phyloP scores from a whole-genome alignment of 495 filamentous ascomycete genomes.

The Hypomontagnella monticulosa region DNA sequence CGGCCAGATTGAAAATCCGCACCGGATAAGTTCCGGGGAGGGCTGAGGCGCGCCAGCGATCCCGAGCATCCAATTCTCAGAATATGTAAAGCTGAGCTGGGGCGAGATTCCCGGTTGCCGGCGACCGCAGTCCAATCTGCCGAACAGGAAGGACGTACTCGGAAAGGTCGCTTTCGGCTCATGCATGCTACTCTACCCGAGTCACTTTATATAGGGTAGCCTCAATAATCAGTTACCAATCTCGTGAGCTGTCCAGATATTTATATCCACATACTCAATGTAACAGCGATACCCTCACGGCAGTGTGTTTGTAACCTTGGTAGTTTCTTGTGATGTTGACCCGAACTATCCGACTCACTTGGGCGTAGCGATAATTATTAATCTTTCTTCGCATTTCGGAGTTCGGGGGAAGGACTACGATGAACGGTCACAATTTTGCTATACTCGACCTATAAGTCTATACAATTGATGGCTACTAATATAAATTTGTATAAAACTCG shows the following conservation, averaged over 20 bases:
- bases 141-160: slow-evolving; percentile 34
- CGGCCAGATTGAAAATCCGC: slow-evolving; percentile 1
- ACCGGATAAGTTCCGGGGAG: neutral
- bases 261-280: slow-evolving; percentile 11
- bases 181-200: slow-evolving; percentile 18
- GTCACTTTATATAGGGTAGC: neutral
- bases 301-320: slow-evolving; percentile 7
- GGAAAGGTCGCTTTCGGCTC: slow-evolving; percentile 14
- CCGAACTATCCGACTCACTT: neutral
- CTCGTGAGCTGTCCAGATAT: slow-evolving; percentile 2
- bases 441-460: no score
- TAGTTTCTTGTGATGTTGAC: slow-evolving; percentile 3
- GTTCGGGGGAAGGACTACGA: no score
- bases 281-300: slow-evolving; percentile 23
- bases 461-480: no score
- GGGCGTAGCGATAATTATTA: no score
- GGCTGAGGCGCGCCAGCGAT: slow-evolving; percentile 24
- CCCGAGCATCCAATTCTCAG: slow-evolving; percentile 12
- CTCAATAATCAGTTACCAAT: slow-evolving; percentile 19
- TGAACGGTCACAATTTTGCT: no score
- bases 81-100: neutral
- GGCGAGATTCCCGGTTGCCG: slow-evolving; percentile 24
- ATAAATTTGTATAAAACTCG: no score
- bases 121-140: slow-evolving; percentile 26
- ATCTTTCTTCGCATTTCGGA: no score